Evolutionary conservation across 495 filamentous ascomycete species (phyloP).

Genomic region (Xylaria scruposa): DNA sequence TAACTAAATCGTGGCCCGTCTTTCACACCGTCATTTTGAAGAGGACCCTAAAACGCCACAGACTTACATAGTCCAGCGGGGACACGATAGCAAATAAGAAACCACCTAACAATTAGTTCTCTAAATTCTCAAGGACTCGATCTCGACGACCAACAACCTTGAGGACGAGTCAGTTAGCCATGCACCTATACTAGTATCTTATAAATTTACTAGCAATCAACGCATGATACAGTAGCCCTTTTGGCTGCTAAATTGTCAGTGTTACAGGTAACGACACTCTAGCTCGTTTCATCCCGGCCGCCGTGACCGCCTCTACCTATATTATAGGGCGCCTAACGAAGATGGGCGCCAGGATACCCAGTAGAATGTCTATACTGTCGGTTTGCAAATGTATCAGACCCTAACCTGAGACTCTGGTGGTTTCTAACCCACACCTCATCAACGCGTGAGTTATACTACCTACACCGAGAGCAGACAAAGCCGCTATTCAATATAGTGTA

Average conservation of each 20-base stretch:
- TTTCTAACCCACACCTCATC: constrained; percentile 13
- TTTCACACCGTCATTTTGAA: neutral
- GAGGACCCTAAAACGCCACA: neutral
- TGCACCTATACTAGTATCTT: neutral
- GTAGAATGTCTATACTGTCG: neutral
- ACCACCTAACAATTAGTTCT: no score
- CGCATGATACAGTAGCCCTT: neutral
- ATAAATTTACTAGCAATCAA: neutral
- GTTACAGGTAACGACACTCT: neutral
- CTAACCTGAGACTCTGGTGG: constrained; percentile 13
- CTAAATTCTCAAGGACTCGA: neutral
- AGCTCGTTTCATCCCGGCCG: constrained; percentile 19
- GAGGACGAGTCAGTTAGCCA: neutral
- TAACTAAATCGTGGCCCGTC: neutral
- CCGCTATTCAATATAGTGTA: neutral
- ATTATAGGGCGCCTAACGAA: constrained; percentile 8
- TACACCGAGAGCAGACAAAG: neutral
- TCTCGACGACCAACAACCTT: neutral
- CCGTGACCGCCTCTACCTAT: constrained; percentile 9
- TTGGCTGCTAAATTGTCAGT: neutral
- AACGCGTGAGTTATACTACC: neutral
- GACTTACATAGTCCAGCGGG: neutral
- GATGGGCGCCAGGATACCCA: constrained; percentile 12
- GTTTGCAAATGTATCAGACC: constrained; percentile 1
- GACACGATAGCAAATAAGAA: no score